phyloP scores from a whole-genome alignment of 441 rosid genomes.

The Arabidopsis hybrid region DNA sequence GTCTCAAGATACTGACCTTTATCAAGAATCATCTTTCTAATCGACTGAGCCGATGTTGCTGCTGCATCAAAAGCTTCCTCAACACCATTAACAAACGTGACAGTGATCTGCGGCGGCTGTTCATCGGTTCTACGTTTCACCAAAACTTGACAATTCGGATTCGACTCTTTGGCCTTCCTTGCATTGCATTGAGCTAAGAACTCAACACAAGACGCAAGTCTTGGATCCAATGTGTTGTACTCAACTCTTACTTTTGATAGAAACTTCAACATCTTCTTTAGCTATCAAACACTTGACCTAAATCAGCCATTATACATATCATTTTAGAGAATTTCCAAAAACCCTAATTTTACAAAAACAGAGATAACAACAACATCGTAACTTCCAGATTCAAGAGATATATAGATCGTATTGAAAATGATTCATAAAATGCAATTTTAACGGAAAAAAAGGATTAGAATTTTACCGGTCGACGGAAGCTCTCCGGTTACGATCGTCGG shows the following conservation, averaged over 20 bases:
- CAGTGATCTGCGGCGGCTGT: slow-evolving; percentile 79
- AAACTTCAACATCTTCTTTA: slow-evolving; percentile 79
- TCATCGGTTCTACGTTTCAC: slow-evolving; percentile 94
- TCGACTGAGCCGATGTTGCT: slow-evolving; percentile 72
- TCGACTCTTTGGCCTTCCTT: slow-evolving; percentile 86
- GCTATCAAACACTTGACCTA: not conserved
- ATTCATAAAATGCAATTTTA: too few relatives aligned
- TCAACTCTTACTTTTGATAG: slow-evolving; percentile 77
- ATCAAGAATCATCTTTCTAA: slow-evolving; percentile 82
- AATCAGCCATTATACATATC: slow-evolving; percentile 1
- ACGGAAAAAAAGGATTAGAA: too few relatives aligned
- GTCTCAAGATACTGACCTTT: slow-evolving; percentile 86
- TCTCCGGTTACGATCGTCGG: too few relatives aligned
- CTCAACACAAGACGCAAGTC: slow-evolving; percentile 83
- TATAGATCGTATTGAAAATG: too few relatives aligned
- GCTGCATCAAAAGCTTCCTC: slow-evolving; percentile 87
- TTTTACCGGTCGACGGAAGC: too few relatives aligned
- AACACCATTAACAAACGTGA: slow-evolving; percentile 86
- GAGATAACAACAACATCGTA: too few relatives aligned
- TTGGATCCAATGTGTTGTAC: slow-evolving; percentile 82
- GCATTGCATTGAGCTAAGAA: slow-evolving; percentile 95
- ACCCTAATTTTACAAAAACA: too few relatives aligned
- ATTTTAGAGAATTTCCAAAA: not conserved
- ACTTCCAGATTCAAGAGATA: too few relatives aligned
- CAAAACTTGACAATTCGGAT: slow-evolving; percentile 74